phyloP scores from a whole-genome alignment of 495 filamentous ascomycete species.

The Tricharina praecox region DNA sequence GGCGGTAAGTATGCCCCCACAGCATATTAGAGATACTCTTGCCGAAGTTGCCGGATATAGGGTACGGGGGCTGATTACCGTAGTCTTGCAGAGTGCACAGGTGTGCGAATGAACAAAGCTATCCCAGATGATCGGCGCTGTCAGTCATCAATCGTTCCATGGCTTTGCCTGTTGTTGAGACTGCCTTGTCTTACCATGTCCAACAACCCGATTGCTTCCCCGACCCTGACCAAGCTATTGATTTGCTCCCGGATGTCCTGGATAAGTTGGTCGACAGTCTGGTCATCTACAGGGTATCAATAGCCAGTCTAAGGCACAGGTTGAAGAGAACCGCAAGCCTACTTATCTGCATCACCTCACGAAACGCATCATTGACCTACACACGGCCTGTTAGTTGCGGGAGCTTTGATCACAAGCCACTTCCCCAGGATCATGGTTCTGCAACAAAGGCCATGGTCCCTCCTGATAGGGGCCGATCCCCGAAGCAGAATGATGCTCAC shows the following conservation, averaged over 20 bases:
- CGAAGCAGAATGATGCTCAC: conserved; percentile 2
- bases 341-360: conserved; percentile 43
- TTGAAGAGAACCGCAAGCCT: conserved; percentile 1
- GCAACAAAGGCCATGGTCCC: background rate
- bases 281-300: conserved; percentile 39
- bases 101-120: conserved; percentile 53
- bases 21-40: conserved; percentile 6
- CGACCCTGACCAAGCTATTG: conserved; percentile 54
- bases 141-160: conserved; percentile 8
- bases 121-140: conserved; percentile 18
- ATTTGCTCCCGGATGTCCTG: conserved; percentile 48
- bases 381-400: background rate
- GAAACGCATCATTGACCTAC: conserved; percentile 53
- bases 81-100: conserved; percentile 64
- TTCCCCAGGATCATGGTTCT: background rate
- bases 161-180: too few species aligned
- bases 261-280: conserved; percentile 52
- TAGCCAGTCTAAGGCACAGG: conserved; percentile 26
- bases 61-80: conserved; percentile 12
- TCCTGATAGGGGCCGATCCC: background rate
- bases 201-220: conserved; percentile 72
- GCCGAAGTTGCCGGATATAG: background rate
- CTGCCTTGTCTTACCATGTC: conserved; percentile 53
- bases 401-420: background rate
- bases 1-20: conserved; percentile 9